phyloP scores from a whole-genome alignment of 768 basidiomycete species.

The Hebeloma cylindrosporum region DNA sequence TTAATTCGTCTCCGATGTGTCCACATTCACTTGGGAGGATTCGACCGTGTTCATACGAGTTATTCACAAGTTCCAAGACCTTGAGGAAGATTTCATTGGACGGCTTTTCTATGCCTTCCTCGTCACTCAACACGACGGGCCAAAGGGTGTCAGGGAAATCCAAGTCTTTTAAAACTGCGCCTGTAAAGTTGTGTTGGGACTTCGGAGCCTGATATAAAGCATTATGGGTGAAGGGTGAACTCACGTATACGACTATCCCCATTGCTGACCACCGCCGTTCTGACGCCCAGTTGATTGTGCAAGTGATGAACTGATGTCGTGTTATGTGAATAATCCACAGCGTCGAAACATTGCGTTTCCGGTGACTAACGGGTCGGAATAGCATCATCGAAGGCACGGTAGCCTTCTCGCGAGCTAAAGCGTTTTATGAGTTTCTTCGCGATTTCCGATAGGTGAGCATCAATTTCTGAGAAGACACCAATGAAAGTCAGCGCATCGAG shows the following conservation, averaged over 20 bases:
- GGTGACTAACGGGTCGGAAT: conserved; percentile 29
- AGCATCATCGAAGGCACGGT: conserved; percentile 40
- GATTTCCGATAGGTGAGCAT: conserved; percentile 52
- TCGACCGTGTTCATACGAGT: conserved; percentile 10
- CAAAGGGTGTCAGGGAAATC: conserved; percentile 47
- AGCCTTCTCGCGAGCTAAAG: conserved; percentile 73
- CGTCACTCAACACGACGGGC: conserved; percentile 68
- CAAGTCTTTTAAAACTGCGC: conserved; percentile 59
- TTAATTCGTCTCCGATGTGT: conserved; percentile 77
- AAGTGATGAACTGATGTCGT: conserved; percentile 43
- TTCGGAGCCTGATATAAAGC: too few species aligned
- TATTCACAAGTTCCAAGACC: conserved; percentile 37
- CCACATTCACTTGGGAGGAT: conserved; percentile 47
- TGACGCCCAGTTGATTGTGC: conserved; percentile 40
- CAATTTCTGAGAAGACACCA: conserved; percentile 46
- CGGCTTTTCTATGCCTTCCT: conserved; percentile 71
- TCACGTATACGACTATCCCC: conserved; percentile 70
- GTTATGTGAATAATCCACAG: not conserved
- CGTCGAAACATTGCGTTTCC: not conserved
- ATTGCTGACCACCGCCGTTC: conserved; percentile 68
- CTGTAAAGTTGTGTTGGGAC: conserved; percentile 23
- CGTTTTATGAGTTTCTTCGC: conserved; percentile 59
- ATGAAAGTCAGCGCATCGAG: not conserved
- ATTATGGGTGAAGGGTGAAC: not conserved
- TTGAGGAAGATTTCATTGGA: conserved; percentile 54